Base-by-base conservation (phyloP, 306 rosid species). In the Trichosanthes cucumerina region DNA sequence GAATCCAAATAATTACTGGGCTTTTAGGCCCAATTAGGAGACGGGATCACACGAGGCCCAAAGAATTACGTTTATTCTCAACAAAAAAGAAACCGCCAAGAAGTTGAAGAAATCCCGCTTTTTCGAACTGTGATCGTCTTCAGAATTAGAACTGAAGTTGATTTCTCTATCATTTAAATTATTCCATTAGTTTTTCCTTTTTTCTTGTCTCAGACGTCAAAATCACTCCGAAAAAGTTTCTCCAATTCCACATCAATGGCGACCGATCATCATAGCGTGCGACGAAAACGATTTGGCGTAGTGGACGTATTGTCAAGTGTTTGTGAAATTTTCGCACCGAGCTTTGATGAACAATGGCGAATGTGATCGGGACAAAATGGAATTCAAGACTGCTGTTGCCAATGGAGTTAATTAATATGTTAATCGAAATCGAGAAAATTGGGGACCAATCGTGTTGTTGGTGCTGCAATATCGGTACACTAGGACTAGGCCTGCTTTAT, bases 401-500 rank as follows among this genome's bases (percentile, higher is more conserved):
- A 73, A 73, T 73, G 60, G 60, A 49, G 43, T 73, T 49, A 8
- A 46, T 26, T 73, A 26, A 74, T 74, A 50, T 50, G 44, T 50
- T 49, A 28, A 74, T 50, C 58, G 39, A 34, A 49, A 19, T 34
- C 46, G 62, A 74, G 62, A 50, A 31, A 49, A 31, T 50, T 74
- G 62, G 43, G 78, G 63, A 74, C 31, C 78, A 74, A 31, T 74
- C 18, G 46, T 31, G n/a, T 33, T 19, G 38, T 33, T 74, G 46
- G 63, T 74, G 78, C 78, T 28, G 63, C 26, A 31, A 50, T 74
- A 28, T 74, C 16, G 59, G 58, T 50, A 31, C 62, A 15, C 24
- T 73, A 50, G 19, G 19, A 16, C 63, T 74, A 50, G 63, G 46
- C 16, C 18, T 74, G 63, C 78, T 74, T 74, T 74, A 38, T 74